Percentiles rank a stretch among this genome's conserved stretches.
Conservation (phyloP, 371 early-diverging fungal species). For the Cladochytrium tenue region DNA sequence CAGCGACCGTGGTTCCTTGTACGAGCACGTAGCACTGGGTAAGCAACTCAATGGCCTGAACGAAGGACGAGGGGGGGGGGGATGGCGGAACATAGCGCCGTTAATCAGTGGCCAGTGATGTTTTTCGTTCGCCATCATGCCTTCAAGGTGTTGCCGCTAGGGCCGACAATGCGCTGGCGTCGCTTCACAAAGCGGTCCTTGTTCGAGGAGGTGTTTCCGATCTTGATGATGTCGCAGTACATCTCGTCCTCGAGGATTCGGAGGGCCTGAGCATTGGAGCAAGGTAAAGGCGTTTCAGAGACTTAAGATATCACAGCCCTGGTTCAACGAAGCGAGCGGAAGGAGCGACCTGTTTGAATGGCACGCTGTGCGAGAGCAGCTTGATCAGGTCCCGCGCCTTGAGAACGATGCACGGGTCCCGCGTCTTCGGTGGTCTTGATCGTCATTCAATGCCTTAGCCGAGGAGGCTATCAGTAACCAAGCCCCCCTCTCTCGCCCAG, state of each 20-base stretch:
- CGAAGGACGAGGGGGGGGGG: not conserved
- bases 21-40: slow-evolving; percentile 97
- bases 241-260: slow-evolving; percentile 93
- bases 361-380: slow-evolving; percentile 92
- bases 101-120: too few species aligned
- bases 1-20: slow-evolving; percentile 96
- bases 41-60: slow-evolving; percentile 89
- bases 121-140: too few species aligned
- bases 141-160: slow-evolving; percentile 96
- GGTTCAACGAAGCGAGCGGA: not conserved
- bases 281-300: too few species aligned
- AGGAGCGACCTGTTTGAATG: slow-evolving; percentile 90
- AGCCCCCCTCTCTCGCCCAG: too few species aligned
- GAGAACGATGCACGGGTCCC: slow-evolving; percentile 96
- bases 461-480: too few species aligned
- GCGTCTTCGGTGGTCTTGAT: slow-evolving; percentile 97
- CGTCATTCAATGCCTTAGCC: slow-evolving; percentile 94
- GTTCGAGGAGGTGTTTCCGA: slow-evolving; percentile 90
- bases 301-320: not conserved
- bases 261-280: slow-evolving; percentile 58
- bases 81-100: not conserved
- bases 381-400: slow-evolving; percentile 97
- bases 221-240: slow-evolving; percentile 96
- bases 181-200: slow-evolving; percentile 98
- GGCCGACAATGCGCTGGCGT: slow-evolving; percentile 95